These are phyloP conservation scores for Pythium sukuiense DNA, from an alignment of 352 stramenopile species.

Conservation along the genomic window DNA sequence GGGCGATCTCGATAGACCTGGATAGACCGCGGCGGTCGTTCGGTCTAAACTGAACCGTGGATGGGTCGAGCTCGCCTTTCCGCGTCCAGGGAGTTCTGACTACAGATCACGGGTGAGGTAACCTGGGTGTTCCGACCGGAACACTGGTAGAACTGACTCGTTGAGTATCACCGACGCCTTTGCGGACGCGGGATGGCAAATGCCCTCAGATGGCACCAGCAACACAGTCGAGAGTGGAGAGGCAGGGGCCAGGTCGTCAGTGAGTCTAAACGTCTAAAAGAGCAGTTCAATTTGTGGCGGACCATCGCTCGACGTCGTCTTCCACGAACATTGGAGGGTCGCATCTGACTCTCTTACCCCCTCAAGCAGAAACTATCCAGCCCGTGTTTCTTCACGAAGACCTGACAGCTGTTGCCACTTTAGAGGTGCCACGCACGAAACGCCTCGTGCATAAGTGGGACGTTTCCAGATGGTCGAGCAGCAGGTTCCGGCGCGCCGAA, in stretches of 20 bases:
- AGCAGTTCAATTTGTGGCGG: conserved; percentile 1
- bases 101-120: background rate
- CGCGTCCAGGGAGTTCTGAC: background rate
- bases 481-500: conserved; percentile 11
- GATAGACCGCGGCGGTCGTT: background rate
- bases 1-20: too few relatives aligned
- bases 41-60: background rate
- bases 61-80: background rate
- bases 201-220: background rate
- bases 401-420: background rate
- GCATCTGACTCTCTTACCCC: background rate
- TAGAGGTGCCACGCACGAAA: background rate
- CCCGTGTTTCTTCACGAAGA: background rate
- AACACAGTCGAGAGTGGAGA: too few relatives aligned
- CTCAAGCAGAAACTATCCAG: background rate
- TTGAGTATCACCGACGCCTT: background rate
- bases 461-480: conserved; percentile 9
- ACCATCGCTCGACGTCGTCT: background rate
- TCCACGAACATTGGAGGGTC: conserved; percentile 6
- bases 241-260: conserved; percentile 3
- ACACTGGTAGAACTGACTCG: background rate
- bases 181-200: conserved; percentile 11
- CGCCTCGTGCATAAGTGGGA: conserved; percentile 3
- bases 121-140: background rate
- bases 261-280: too few relatives aligned